Evolutionary conservation across 2,329 filamentous ascomycete species (phyloP), one percentile per base, ranked within the genome.

Genomic region (Hypoxylon sp.): DNA sequence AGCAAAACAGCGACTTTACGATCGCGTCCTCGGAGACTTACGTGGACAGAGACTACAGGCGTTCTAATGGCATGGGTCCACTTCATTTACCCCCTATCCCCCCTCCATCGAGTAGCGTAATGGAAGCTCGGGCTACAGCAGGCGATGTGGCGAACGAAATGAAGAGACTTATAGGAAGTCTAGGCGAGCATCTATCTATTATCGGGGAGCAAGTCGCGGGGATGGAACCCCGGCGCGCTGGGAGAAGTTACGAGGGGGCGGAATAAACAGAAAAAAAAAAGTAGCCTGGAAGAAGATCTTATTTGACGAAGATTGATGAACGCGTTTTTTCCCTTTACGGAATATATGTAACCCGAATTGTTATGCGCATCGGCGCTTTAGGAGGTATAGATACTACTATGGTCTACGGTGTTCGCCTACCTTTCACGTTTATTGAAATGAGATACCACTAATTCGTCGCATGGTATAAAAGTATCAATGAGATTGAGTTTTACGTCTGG

Each of bases 111-210:
- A 77, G 81, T 2, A 81, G 82, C 56, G 85, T 87, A 44, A 84
- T 89, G 81, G 86, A 88, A 73, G 86, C 86, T 2, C 81, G 83
- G 33, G 85, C 86, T 0, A 83, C 84, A 0, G 76, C 81, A 3
- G 83, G 84, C 24, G 86, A 88, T 52, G 84, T 87, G 19, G 84
- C 84, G 47, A 82, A 84, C 63, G 81, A 84, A 71, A 80, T 89
- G 68, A 82, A 86, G 8, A 81, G 83, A 17, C 79, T 89, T 65
- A 82, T 85, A 13, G 83, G 83, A 76, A 83, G 81, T 61, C 77
- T 86, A 2, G 79, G 81, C 5, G 84, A 86, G n/a, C 84, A 86
- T 60, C 76, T 86, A 3, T 81, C 79, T 10, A 71, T 83, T 24
- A 82, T 83, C 13, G 84, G 85, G 37, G 78, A 79, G 39, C 84